Conservation (phyloP, 169 alveolate species). For the Babesia divergens region DNA sequence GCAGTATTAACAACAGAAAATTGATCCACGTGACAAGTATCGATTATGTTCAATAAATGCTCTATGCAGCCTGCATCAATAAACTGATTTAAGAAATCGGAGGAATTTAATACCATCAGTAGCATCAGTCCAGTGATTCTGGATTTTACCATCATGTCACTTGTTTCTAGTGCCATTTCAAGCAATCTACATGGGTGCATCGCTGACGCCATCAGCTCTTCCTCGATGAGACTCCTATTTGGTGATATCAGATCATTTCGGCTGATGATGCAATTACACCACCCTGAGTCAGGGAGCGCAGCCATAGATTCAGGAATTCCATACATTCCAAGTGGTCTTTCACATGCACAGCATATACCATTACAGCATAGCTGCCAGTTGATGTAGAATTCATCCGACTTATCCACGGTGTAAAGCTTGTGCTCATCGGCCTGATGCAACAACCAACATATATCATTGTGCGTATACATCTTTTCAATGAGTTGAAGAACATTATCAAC, state of each 20-base stretch:
- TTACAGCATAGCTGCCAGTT: conserved; percentile 15
- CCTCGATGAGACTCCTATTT: conserved; percentile 7
- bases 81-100: conserved; percentile 1
- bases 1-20: conserved; percentile 11
- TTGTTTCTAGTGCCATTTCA: neutral
- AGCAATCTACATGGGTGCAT: neutral
- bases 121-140: conserved; percentile 15
- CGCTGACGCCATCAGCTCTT: neutral
- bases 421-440: conserved; percentile 12
- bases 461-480: conserved; percentile 23
- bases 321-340: neutral
- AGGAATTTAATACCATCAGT: conserved; percentile 1
- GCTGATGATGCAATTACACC: neutral
- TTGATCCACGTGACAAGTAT: conserved; percentile 23
- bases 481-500: neutral
- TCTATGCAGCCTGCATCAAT: conserved; percentile 13
- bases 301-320: neutral
- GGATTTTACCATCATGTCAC: conserved; percentile 18
- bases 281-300: neutral
- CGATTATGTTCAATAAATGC: neutral
- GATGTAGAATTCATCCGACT: conserved; percentile 10
- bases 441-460: conserved; percentile 48
- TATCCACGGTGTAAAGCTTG: conserved; percentile 19
- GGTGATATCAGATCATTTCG: neutral
- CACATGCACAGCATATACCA: conserved; percentile 32